Conservation (phyloP, 345 rosid genomes). For the Sonneratia caseolaris region DNA sequence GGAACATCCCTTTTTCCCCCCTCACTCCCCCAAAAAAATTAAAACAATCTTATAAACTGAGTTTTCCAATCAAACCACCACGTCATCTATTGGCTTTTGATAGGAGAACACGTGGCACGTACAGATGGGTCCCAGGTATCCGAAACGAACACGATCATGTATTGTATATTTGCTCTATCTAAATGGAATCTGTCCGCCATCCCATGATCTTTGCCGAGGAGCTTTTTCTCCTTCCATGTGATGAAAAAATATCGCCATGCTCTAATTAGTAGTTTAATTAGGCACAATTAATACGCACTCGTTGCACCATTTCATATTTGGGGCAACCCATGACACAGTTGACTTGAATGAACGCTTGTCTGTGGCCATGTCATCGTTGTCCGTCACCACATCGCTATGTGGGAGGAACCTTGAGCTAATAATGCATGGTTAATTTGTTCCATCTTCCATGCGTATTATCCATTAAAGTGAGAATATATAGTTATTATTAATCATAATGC, state of each 20-base stretch:
- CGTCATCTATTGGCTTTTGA: background rate
- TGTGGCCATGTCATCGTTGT: too few species aligned
- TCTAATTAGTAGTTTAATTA: too few species aligned
- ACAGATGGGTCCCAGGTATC: constrained; percentile 5
- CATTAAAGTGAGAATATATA: background rate
- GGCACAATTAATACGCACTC: background rate
- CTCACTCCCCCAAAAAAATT: background rate
- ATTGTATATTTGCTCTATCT: too few species aligned
- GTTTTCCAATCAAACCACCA: background rate
- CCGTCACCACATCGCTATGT: too few species aligned
- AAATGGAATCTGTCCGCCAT: background rate
- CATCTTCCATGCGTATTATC: too few species aligned
- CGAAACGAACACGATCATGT: background rate
- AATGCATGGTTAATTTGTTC: too few species aligned
- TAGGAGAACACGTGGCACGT: background rate
- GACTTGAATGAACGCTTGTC: too few species aligned
- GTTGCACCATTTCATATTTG: too few species aligned
- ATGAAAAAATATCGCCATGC: too few species aligned
- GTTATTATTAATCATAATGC: constrained; percentile 7
- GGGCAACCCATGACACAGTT: too few species aligned
- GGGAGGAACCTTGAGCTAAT: too few species aligned
- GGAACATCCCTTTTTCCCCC: constrained; percentile 12
- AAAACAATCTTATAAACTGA: background rate
- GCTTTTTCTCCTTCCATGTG: background rate
- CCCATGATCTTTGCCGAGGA: too few species aligned